phyloP scores from a whole-genome alignment of 208 protist species.

The Leishmania guyanensis region DNA sequence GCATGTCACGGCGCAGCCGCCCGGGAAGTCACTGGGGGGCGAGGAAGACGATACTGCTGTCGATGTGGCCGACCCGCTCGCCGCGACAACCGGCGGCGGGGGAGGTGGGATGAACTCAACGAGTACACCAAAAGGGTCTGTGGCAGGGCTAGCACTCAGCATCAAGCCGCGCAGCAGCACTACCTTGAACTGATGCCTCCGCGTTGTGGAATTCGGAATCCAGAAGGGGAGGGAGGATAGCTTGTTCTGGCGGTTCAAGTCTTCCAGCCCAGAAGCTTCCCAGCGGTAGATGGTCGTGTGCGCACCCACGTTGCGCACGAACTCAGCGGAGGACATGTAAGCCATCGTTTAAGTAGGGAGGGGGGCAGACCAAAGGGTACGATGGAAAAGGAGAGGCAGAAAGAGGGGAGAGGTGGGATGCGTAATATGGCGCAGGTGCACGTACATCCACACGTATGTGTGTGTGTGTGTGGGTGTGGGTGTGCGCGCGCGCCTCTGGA shows the following conservation, averaged over 20 bases:
- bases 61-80: background rate
- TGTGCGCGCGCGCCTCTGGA: background rate
- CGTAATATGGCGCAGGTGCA: too few species aligned
- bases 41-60: background rate
- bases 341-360: background rate
- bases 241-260: slow-evolving; percentile 80
- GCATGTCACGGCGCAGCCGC: slow-evolving; percentile 54
- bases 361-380: background rate
- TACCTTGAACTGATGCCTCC: slow-evolving; percentile 69
- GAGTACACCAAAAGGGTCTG: slow-evolving; percentile 60
- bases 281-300: slow-evolving; percentile 59
- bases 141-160: slow-evolving; percentile 14
- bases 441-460: too few species aligned
- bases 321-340: slow-evolving; percentile 45
- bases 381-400: background rate
- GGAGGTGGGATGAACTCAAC: slow-evolving; percentile 73
- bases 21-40: slow-evolving; percentile 35
- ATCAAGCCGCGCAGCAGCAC: slow-evolving; percentile 71
- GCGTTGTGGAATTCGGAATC: slow-evolving; percentile 56
- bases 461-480: background rate
- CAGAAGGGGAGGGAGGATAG: slow-evolving; percentile 80
- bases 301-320: slow-evolving; percentile 57
- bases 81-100: background rate
- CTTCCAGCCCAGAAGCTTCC: slow-evolving; percentile 36
- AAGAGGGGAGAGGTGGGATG: background rate